Evolutionary conservation across 2,329 filamentous ascomycete genomes (phyloP), one percentile per base, ranked within the genome.

Genomic region (Pseudocercospora fijiensis): DNA sequence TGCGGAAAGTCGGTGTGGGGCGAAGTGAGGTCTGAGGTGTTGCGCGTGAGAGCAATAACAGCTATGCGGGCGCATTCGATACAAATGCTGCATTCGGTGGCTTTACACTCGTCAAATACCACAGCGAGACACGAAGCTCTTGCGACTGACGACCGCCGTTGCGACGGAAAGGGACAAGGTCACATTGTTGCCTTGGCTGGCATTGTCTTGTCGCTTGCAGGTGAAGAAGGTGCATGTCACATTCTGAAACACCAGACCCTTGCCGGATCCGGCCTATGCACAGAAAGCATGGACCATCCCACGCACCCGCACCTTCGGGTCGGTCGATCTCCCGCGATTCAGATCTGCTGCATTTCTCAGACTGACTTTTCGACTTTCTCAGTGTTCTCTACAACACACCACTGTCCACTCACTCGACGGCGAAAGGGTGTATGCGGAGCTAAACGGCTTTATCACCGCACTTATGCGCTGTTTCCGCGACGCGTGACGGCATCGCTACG

Each of bases 401-500:
- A 11, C 13, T 37, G 5, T 16, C 1, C 3, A 16, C 33, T n/a
- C 33, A 37, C 33, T 37, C 33, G n/a, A n/a, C 33, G 33, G 33
- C 33, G 8, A 37, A 37, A 16, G 33, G 13, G n/a, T 5, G 6
- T 37, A 16, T n/a, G 13, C 33, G 13, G 33, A n/a, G 13, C 33
- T 37, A 3, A 3, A n/a, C 33, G 3, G 33, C 13, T 37, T 37
- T n/a, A 37, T n/a, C 33, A 37, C 33, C 16, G 33, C 1, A 37
- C 33, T 37, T 37, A 37, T 37, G 33, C 45, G 18, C 45, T 49
- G 45, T 49, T 16, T 24, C 45, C 45, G 22, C 45, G 45, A 49
- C 45, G 45, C 45, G 45, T 49, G 45, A 22, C 57, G 61, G 57
- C 51, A 43, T 60, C 20, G 43, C 49, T 28, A 60, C 60, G 57